Percentiles rank a stretch among this genome's conserved stretches.
Evolutionary conservation across 306 rosid species (phyloP).

Genomic region (Fagus sylvatica): DNA sequence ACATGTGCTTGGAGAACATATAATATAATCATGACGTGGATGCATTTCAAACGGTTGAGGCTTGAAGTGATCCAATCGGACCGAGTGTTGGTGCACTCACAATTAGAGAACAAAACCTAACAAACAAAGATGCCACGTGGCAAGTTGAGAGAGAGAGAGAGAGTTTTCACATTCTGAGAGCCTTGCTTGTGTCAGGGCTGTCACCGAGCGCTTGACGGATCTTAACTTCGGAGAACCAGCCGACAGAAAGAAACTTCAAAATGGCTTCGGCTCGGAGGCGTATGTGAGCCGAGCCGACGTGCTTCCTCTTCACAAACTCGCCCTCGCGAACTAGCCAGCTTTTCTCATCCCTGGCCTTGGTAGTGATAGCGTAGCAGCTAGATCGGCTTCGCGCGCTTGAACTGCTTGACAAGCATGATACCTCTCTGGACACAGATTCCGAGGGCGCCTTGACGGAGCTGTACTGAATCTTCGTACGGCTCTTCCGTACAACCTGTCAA

Average conservation of each 20-base stretch:
- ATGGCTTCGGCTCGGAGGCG: conserved; percentile 71
- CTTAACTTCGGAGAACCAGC: conserved; percentile 64
- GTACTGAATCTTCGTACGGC: conserved; percentile 58
- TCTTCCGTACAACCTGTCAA: conserved; percentile 61
- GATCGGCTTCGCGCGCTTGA: conserved; percentile 59
- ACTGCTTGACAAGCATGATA: conserved; percentile 59
- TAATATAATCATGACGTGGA: neutral
- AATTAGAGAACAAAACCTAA: neutral
- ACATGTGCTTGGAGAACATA: too few relatives aligned
- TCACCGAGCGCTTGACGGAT: conserved; percentile 85
- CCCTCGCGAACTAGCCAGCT: too few relatives aligned
- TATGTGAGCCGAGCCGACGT: conserved; percentile 42
- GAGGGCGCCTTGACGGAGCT: conserved; percentile 29
- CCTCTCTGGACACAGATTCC: conserved; percentile 45
- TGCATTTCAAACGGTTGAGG: conserved; percentile 15
- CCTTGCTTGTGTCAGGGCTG: conserved; percentile 97
- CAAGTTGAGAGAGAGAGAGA: neutral
- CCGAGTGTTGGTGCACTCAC: neutral
- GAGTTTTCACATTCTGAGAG: conserved; percentile 75
- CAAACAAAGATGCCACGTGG: conserved; percentile 5
- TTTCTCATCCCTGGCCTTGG: neutral
- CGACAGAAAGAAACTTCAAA: conserved; percentile 59
- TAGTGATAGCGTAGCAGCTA: conserved; percentile 35
- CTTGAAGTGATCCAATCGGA: neutral
- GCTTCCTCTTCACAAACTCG: neutral